Percentiles rank a stretch among this genome's conserved stretches.
Evolutionary conservation across 1,139 yeast species (phyloP).

Genomic region (Yamadazyma sp.): DNA sequence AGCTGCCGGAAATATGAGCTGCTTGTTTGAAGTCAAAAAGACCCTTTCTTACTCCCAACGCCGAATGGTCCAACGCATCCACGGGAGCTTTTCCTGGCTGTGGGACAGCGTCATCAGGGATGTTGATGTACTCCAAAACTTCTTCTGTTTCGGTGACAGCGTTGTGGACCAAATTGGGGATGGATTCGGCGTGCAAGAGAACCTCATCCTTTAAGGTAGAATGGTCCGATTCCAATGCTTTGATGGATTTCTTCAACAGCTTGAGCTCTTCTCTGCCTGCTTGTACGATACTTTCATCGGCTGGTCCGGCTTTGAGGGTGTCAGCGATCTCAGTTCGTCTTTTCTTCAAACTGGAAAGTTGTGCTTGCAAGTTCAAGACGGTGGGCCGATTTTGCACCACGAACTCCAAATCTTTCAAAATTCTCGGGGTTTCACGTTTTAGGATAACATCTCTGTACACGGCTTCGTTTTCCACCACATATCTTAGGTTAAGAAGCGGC

Average conservation of each 20-base stretch:
- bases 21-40: constrained; percentile 74
- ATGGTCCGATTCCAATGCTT: constrained; percentile 33
- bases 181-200: constrained; percentile 42
- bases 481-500: constrained; percentile 43
- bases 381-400: constrained; percentile 26
- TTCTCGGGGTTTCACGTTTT: constrained; percentile 40
- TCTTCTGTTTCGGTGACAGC: constrained; percentile 47
- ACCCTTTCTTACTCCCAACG: constrained; percentile 59
- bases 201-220: constrained; percentile 28
- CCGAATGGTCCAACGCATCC: constrained; percentile 56
- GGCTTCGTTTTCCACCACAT: constrained; percentile 38
- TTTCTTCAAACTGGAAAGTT: constrained; percentile 28
- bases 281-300: constrained; percentile 1
- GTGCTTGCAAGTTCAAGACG: constrained; percentile 22
- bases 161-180: constrained; percentile 70
- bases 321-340: constrained; percentile 31
- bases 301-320: constrained; percentile 17
- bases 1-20: constrained; percentile 74
- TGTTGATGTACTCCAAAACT: constrained; percentile 49
- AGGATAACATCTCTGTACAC: constrained; percentile 45
- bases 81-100: constrained; percentile 20
- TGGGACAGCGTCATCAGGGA: constrained; percentile 13
- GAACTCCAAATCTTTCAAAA: constrained; percentile 30
- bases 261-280: constrained; percentile 28
- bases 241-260: constrained; percentile 34